Base-by-base conservation (phyloP, 768 basidiomycete species). In the Mycena sanguinolenta region DNA sequence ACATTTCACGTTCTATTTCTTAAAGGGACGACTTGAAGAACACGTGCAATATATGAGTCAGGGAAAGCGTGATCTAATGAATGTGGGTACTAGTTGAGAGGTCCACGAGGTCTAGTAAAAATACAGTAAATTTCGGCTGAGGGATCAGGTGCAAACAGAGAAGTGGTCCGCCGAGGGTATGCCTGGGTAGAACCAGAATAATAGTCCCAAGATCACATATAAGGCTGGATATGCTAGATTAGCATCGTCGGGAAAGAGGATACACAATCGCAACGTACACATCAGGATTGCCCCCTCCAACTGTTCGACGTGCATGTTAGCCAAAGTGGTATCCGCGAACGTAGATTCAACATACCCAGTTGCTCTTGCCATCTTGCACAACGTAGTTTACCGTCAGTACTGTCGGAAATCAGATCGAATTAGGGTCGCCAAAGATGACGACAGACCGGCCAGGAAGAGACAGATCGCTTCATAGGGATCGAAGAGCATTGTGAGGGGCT, bases 381-480 rank as follows among this genome's bases (percentile, higher is more conserved):
- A 87, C 87, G 67, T 88, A 87, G 75, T 89, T 90, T 77, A 91
- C 90, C 38, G 89, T 89, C 65, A 90, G 77, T n/a, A 91, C 86
- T 85, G 60, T 25, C 19, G 14, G 38, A 36, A 3, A 14, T 28
- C 10, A 34, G 46, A 63, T 13, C 36, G 53, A 9, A 34, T 34
- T 55, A 14, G 32, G 3, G 23, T 50, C 19, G 6, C 2, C 19
- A 38, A n/a, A 39, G 39, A 12, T 46, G 10, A 8, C 16, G 46
- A 66, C 75, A 28, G 36, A 79, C 73, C 76, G 12, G 78, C 73
- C 25, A 79, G 71, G 76, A 82, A 79, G 17, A 84, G 75, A 34
- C 60, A 87, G 27, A 91, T 80, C 1, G 88, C 87, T 79, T 92
- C 89, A 73, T 89, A 91, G 0, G 91, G 89, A 76, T 93, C 92